Base-by-base conservation (phyloP, 1,284 basidiomycete genomes). In the Cutaneotrichosporon sp. region DNA sequence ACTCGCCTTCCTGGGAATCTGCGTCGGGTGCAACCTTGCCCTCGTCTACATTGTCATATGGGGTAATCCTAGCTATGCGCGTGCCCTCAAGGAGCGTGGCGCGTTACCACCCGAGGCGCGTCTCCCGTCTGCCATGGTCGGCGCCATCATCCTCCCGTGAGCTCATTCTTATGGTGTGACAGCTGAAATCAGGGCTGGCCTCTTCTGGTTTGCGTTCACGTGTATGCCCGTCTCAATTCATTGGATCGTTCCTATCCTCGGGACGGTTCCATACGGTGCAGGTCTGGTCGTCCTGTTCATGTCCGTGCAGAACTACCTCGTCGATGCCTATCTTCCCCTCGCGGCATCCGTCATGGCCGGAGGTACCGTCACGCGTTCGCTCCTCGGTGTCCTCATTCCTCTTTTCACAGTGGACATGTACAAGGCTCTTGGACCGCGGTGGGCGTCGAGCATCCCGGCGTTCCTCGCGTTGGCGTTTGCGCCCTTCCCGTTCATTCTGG, bases 341-440 rank as follows among this genome's bases (percentile, higher is more conserved):
- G 55, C 66, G 7, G 87, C 88, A 0, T 86, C 85, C 62, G 87
- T 87, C 10, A 82, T 88, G 36, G 87, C 88, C 0, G 85, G 87
- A 34, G 88, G 87, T 11, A 86, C 89, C n/a, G 84, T 91, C 30
- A 72, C 88, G 26, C 85, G 89, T 42, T 88, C 85, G 2, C 78
- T 84, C 3, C 83, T 87, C 10, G 89, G 86, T 18, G 86, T 67
- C 40, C 31, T 84, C 0, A 86, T 88, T 72, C 87, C 86, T 5
- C 76, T 87, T 10, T 84, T 88, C 72, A 70, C 83, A 38, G 83
- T 85, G 0, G 70, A 82, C 47, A 84, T 89, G 83, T 88, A 86
- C 72, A 70, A 75, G 11, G 77, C 76, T 1, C 82, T 89, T 5
- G 87, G 86, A 2, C 85, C 86, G 56, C 76, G 84, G 60, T 88